A percentile compares a stretch with the other conserved stretches of the same genome.
Conservation (phyloP, 257 asterid species). For the Ligustrum vulgare region DNA sequence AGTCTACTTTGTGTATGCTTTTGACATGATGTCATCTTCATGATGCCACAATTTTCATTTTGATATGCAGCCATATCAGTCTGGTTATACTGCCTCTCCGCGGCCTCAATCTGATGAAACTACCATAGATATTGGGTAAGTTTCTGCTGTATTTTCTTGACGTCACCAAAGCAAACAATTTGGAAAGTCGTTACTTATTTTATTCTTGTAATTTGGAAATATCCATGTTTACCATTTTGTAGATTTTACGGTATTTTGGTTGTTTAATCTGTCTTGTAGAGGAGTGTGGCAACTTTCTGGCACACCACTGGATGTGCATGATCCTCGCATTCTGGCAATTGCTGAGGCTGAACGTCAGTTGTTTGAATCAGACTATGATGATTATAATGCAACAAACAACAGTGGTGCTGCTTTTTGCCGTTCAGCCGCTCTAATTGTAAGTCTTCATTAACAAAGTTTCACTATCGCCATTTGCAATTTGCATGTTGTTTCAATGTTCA, state of each 20-base stretch:
- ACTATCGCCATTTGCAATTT: constrained; percentile 5
- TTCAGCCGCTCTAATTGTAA: constrained; percentile 92
- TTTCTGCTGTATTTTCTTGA: neutral
- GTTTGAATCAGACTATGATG: constrained; percentile 89
- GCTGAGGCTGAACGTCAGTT: constrained; percentile 97
- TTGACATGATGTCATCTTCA: neutral
- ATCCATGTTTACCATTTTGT: neutral
- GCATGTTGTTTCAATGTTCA: constrained; percentile 1
- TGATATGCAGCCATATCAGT: constrained; percentile 71
- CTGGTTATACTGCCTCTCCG: constrained; percentile 87
- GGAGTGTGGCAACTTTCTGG: constrained; percentile 99
- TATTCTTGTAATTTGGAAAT: constrained; percentile 5
- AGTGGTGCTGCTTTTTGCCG: constrained; percentile 96
- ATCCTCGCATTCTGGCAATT: constrained; percentile 88
- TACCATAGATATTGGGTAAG: constrained; percentile 86
- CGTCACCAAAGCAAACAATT: neutral
- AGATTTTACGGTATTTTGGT: constrained; percentile 16
- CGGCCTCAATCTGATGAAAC: constrained; percentile 80
- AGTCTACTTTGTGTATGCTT: constrained; percentile 9
- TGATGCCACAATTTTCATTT: constrained; percentile 17
- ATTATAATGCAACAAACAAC: constrained; percentile 67
- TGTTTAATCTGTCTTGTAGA: constrained; percentile 37
- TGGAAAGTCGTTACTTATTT: neutral
- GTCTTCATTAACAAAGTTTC: constrained; percentile 27
- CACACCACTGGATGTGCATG: constrained; percentile 78